phyloP scores from a whole-genome alignment of 2,329 filamentous ascomycete species.

The Fusarium sp. region DNA sequence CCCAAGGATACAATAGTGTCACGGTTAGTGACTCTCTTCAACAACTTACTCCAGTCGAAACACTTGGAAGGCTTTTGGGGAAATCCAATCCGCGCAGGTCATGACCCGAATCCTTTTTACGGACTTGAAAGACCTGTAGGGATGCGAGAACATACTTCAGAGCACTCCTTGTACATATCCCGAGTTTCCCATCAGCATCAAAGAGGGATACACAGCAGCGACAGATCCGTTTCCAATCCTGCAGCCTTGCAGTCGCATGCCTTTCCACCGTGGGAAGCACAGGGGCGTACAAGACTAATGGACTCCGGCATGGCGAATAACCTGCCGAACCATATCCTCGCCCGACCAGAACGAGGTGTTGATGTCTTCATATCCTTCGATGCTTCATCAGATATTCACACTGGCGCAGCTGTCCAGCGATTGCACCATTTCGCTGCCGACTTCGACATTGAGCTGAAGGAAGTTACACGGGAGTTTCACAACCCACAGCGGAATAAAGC shows the following conservation, averaged over 20 bases:
- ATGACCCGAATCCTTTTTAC: conserved; percentile 43
- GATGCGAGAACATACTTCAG: neutral
- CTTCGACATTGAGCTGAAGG: conserved; percentile 23
- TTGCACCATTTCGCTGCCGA: conserved; percentile 39
- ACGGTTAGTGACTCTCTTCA: conserved; percentile 5
- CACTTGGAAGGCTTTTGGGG: conserved; percentile 37
- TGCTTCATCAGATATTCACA: conserved; percentile 36
- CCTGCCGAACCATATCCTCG: conserved; percentile 36
- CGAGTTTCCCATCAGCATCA: neutral
- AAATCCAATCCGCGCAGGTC: conserved; percentile 40
- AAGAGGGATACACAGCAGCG: fast-evolving
- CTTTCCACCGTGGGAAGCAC: conserved; percentile 29
- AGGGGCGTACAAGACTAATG: conserved; percentile 36
- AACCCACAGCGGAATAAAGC: fast-evolving
- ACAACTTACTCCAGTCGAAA: conserved; percentile 26
- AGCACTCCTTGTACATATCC: fast-evolving
- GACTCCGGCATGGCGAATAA: conserved; percentile 43
- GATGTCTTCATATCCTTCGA: conserved; percentile 40
- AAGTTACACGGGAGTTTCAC: neutral
- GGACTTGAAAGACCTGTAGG: conserved; percentile 14
- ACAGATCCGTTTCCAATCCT: fast-evolving
- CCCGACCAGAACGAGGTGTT: conserved; percentile 21
- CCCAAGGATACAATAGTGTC: conserved; percentile 35
- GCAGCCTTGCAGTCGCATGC: fast-evolving
- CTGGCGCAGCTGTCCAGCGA: conserved; percentile 27